Evolutionary conservation across 805 yeast species (phyloP).

Genomic region (Cyberlindnera petersonii): DNA sequence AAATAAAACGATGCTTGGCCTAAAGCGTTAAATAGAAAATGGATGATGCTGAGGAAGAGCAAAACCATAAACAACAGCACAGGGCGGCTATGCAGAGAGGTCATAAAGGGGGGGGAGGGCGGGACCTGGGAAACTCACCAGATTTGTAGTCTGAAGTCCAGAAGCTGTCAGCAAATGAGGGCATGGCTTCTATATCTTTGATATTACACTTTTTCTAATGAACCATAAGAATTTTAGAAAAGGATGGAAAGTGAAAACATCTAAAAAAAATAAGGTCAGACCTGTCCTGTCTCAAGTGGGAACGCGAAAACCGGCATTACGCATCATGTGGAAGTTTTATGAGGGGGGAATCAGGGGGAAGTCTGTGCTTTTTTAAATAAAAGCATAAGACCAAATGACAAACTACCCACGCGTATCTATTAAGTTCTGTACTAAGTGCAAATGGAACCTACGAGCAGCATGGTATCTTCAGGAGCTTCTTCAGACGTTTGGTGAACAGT

Average conservation of each 20-base stretch:
- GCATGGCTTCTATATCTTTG: no score
- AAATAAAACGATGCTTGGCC: no score
- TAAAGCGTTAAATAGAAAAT: no score
- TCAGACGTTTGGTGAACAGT: slow-evolving; percentile 65
- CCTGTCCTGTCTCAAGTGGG: no score
- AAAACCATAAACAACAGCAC: neutral
- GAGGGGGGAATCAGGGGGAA: neutral
- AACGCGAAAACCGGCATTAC: no score
- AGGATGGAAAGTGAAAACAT: no score
- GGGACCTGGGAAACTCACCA: slow-evolving; percentile 33
- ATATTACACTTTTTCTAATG: no score
- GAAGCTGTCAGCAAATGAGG: slow-evolving; percentile 69
- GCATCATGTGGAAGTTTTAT: no score
- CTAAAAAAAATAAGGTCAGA: no score
- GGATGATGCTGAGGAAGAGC: neutral
- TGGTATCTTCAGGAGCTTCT: slow-evolving; percentile 85
- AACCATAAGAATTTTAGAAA: no score
- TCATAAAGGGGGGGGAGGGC: neutral
- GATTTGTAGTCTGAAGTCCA: slow-evolving; percentile 67
- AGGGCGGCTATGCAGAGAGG: no score
- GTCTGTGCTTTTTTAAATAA: neutral
- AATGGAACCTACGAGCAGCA: slow-evolving; percentile 83
- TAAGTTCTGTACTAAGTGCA: slow-evolving; percentile 76
- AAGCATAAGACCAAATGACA: neutral
- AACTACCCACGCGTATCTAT: slow-evolving; percentile 61